Conservation (phyloP, 1,139 yeast species). For the Geotrichum restrictum region DNA sequence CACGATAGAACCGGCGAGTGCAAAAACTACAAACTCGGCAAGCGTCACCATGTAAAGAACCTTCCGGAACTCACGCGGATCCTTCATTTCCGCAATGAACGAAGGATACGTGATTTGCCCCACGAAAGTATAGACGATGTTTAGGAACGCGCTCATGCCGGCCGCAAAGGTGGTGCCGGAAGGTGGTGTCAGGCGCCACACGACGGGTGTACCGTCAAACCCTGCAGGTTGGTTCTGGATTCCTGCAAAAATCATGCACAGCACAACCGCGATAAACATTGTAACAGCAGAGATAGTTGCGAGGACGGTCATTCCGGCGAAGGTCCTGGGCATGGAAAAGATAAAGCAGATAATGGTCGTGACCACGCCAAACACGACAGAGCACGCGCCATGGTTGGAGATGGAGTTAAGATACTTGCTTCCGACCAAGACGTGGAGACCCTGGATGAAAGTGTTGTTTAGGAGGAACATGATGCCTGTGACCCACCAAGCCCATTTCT, state of each 20-base stretch:
- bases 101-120: slow-evolving; percentile 63
- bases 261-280: slow-evolving; percentile 54
- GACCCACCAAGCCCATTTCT: slow-evolving; percentile 53
- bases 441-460: slow-evolving; percentile 56
- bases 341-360: slow-evolving; percentile 48
- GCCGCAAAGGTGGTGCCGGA: slow-evolving; percentile 51
- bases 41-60: slow-evolving; percentile 52
- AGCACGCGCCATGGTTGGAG: slow-evolving; percentile 49
- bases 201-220: slow-evolving; percentile 43
- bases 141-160: slow-evolving; percentile 55
- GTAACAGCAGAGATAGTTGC: slow-evolving; percentile 54
- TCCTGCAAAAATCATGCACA: slow-evolving; percentile 54
- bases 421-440: slow-evolving; percentile 56
- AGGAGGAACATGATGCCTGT: slow-evolving; percentile 53
- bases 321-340: slow-evolving; percentile 54
- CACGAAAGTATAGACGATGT: slow-evolving; percentile 59
- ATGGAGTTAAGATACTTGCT: slow-evolving; percentile 58
- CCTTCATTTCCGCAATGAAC: slow-evolving; percentile 57
- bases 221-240: slow-evolving; percentile 49
- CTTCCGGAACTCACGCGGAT: slow-evolving; percentile 55
- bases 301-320: slow-evolving; percentile 49
- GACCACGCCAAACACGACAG: slow-evolving; percentile 50
- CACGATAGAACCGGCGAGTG: slow-evolving; percentile 53
- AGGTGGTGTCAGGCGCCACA: slow-evolving; percentile 48
- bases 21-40: slow-evolving; percentile 48